Evolutionary conservation across 192 early-diverging fungal species (phyloP).

Genomic region (Podila epicladia): DNA sequence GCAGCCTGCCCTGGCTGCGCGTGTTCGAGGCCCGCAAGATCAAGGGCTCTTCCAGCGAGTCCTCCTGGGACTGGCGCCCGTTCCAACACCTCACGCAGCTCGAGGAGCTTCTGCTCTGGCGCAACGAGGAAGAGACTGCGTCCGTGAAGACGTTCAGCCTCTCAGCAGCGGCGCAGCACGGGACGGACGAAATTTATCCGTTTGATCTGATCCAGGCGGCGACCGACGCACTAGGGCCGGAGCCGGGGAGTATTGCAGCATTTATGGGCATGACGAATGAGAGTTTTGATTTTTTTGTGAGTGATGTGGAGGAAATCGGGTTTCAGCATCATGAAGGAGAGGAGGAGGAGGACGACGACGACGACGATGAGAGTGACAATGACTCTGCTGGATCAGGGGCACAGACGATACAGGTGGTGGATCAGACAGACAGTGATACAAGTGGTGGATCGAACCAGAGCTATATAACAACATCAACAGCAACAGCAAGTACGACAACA

Average conservation of each 20-base stretch:
- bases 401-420: too few species aligned
- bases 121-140: slow-evolving; percentile 15
- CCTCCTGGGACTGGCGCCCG: slow-evolving; percentile 31
- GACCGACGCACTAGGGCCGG: slow-evolving; percentile 16
- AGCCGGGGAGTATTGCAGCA: background rate
- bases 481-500: background rate
- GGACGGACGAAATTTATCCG: slow-evolving; percentile 22
- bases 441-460: background rate
- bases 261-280: slow-evolving; percentile 8
- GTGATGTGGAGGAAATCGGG: too few species aligned
- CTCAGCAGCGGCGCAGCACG: slow-evolving; percentile 4
- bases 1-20: slow-evolving; percentile 23
- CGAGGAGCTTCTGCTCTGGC: slow-evolving; percentile 35
- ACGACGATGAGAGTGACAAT: too few species aligned
- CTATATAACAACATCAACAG: background rate
- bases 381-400: too few species aligned
- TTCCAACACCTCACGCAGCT: slow-evolving; percentile 10
- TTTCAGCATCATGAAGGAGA: too few species aligned
- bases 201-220: slow-evolving; percentile 10
- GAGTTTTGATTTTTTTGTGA: too few species aligned
- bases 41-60: slow-evolving; percentile 20
- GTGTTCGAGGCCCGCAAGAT: slow-evolving; percentile 35
- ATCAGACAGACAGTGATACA: too few species aligned
- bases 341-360: too few species aligned
- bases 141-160: slow-evolving; percentile 23